Conservation (phyloP, 768 basidiomycete species). For the Pilatotrama ljubarskyi region DNA sequence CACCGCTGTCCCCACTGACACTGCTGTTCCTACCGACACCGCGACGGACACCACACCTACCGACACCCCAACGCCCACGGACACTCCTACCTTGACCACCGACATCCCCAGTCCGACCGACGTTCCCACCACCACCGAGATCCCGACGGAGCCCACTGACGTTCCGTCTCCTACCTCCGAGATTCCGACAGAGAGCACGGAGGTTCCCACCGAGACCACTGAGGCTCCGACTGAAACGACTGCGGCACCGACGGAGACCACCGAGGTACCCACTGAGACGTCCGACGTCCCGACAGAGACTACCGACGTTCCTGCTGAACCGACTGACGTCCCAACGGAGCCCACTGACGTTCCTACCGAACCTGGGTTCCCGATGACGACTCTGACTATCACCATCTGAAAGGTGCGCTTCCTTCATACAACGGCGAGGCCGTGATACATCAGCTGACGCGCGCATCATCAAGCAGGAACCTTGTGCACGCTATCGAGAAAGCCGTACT, state of each 20-base stretch:
- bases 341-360: neutral
- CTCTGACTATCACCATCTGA: neutral
- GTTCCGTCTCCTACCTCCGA: neutral
- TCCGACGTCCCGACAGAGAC: neutral
- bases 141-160: neutral
- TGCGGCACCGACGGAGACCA: neutral
- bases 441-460: too few relatives aligned
- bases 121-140: neutral
- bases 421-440: neutral
- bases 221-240: neutral
- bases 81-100: neutral
- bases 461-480: too few relatives aligned
- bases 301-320: neutral
- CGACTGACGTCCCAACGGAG: neutral
- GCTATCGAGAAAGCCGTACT: too few relatives aligned
- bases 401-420: neutral
- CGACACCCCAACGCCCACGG: neutral
- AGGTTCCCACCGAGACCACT: neutral
- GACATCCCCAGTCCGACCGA: neutral
- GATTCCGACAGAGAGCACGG: neutral
- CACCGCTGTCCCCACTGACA: neutral
- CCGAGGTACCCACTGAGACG: neutral
- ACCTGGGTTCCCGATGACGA: neutral
- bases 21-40: neutral
- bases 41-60: neutral